A percentile compares a stretch with the other conserved stretches of the same genome.
Conservation (phyloP, 805 yeast genomes). For the Cyberlindnera petersonii region DNA sequence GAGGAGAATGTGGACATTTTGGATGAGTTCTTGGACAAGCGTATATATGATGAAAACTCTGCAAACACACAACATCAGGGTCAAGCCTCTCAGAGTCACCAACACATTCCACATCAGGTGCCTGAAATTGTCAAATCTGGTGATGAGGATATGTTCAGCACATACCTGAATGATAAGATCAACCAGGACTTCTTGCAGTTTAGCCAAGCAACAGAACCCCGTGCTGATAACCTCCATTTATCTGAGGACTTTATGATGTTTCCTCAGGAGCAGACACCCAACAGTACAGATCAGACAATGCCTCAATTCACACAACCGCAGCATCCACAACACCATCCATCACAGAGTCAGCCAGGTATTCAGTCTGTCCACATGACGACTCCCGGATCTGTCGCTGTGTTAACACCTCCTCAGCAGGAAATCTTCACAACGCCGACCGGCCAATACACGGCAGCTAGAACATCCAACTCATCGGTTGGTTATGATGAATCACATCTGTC, state of each 20-base stretch:
- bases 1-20: conserved; percentile 37
- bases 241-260: neutral
- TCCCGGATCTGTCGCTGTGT: conserved; percentile 1
- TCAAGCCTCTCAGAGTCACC: no score
- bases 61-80: conserved; percentile 4
- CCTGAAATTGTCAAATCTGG: conserved; percentile 1
- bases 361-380: conserved; percentile 3
- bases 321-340: conserved; percentile 3
- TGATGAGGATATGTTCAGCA: conserved; percentile 26
- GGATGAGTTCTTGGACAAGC: conserved; percentile 39
- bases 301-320: conserved; percentile 2
- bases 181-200: conserved; percentile 23
- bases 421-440: conserved; percentile 18
- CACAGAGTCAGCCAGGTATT: no score
- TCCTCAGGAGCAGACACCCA: neutral
- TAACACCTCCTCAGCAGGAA: conserved; percentile 13
- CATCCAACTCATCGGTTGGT: conserved; percentile 2
- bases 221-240: conserved; percentile 3
- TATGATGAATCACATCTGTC: neutral
- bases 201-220: conserved; percentile 7
- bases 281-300: neutral
- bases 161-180: conserved; percentile 26
- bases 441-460: neutral
- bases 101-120: no score
- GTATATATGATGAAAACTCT: conserved; percentile 23